Evolutionary conservation across 1,284 basidiomycete genomes (phyloP), one percentile per base, ranked within the genome.

Genomic region (Earliella scabrosa): DNA sequence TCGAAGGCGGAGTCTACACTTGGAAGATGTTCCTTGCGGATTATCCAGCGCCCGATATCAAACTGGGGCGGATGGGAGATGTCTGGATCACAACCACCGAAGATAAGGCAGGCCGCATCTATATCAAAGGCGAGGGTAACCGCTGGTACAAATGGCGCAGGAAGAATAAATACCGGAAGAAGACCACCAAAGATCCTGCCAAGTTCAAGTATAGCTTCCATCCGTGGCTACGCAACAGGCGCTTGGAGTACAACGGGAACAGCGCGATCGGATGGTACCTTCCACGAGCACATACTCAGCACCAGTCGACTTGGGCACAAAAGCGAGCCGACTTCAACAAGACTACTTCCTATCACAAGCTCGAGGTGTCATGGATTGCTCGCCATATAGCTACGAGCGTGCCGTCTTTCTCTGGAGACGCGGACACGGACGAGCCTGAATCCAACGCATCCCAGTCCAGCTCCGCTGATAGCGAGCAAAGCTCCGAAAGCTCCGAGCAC

Each of bases 141-240:
- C 9, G 34, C 23, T 46, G 38, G 45, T 23, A 41, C 52, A 47
- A 41, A 31, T 10, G 18, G 29, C 40, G n/a, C 41, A 52, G 5
- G 50, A n/a, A 39, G 3, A 9, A 16, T 3, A 43, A 44, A 40
- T 32, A 18, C n/a, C n/a, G n/a, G 7, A 27, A 35, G 29, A 13
- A 31, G 29, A 13, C 38, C 4, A 16, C 45, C 16, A 9, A 11
- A 14, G 7, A 31, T n/a, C n/a, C n/a, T n/a, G n/a, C n/a, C 3
- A 56, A 49, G 21, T 26, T 38, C 7, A 3, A 31, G 14, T 36
- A 49, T 3, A 49, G 51, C 34, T 50, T 45, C 11, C 56, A 58
- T 13, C 56, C 56, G 1, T 58, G 56, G 56, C 18, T 58, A 38
- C 51, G 38, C 14, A 27, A 46, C 14, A 35, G 56, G n/a, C 51